Base-by-base conservation (phyloP, 345 rosid genomes). In the Chamaenerion angustifolium region DNA sequence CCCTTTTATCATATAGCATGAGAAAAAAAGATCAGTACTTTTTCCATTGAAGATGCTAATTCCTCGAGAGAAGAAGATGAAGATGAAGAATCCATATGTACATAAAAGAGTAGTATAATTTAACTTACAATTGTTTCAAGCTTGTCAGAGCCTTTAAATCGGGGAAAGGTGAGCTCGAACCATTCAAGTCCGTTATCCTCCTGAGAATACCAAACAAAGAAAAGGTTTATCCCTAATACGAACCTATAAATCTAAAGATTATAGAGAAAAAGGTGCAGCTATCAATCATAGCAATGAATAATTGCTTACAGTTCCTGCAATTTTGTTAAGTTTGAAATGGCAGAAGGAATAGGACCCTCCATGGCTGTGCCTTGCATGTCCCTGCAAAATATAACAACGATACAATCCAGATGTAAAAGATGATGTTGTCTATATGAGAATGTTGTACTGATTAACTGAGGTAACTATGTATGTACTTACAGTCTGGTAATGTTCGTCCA, bases 331-430 rank as follows among this genome's bases (percentile, higher is more conserved):
- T 42, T 52, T 40, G 95, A 82, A 49, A 82, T 59, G 40, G 65
- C 40, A 57, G 82, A 48, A 43, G 96, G 96, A 57, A 90, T 75
- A n/a, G 98, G 95, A 37, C 98, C 98, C 64, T 71, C 76, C 87
- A 86, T 62, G 16, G 85, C 74, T 48, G 93, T 80, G 21, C 98
- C 96, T 56, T 92, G 88, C 70, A 82, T 51, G 70, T 82, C 70
- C 48, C 95, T 92, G 65, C 48, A 65, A 59, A 13, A 41, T 4
- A 56, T 45, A 16, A 27, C 42, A 1, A 50, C 27, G 3, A 3
- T 1, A 48, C n/a, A 48, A 16, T 16, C 27, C 10, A 48, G 4
- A 44, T 21, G 25, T 21, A 2, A 21, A 21, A 21, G 25, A 21
- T 25, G 16, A 49, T 13, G 10, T 31, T 31, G 25, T 21, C 25